phyloP scores from a whole-genome alignment of 305 asterid genomes.

The Salvia sclarea region DNA sequence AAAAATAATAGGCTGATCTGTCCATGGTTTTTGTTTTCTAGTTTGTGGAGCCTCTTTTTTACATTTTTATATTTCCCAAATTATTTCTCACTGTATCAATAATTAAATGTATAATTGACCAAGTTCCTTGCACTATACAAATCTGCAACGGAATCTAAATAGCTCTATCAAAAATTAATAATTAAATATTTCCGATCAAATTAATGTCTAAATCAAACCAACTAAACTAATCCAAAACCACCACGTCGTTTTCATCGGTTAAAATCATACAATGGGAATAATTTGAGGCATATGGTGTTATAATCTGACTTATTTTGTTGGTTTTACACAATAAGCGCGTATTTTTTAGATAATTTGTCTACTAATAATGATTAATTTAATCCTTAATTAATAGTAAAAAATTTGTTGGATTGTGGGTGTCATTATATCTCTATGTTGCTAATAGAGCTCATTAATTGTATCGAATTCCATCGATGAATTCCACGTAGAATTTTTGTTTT shows the following conservation, averaged over 20 bases:
- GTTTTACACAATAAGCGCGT: slow-evolving; percentile 27
- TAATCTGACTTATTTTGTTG: slow-evolving; percentile 48
- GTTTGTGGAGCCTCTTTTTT: slow-evolving; percentile 35
- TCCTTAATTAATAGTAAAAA: neutral
- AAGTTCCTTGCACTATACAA: slow-evolving; percentile 34
- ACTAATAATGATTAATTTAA: neutral
- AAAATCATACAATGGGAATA: slow-evolving; percentile 10
- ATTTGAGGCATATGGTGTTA: slow-evolving; percentile 29
- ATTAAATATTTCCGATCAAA: neutral
- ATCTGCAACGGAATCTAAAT: slow-evolving; percentile 35
- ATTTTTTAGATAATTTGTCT: slow-evolving; percentile 25
- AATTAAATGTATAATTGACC: slow-evolving; percentile 33
- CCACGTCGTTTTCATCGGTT: slow-evolving; percentile 27
- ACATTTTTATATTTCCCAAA: neutral
- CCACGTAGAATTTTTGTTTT: slow-evolving; percentile 50
- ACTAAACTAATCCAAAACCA: slow-evolving; percentile 22
- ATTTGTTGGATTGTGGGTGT: slow-evolving; percentile 45
- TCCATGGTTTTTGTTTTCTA: slow-evolving; percentile 31
- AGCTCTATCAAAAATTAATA: slow-evolving; percentile 25
- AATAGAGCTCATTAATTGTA: slow-evolving; percentile 47
- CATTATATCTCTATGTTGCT: slow-evolving; percentile 37
- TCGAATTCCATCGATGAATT: slow-evolving; percentile 59
- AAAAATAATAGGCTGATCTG: slow-evolving; percentile 24
- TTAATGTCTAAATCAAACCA: slow-evolving; percentile 39
- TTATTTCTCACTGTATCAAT: neutral